Conservation (phyloP, 192 early-diverging fungal genomes). For the Backusella tuberculispora region DNA sequence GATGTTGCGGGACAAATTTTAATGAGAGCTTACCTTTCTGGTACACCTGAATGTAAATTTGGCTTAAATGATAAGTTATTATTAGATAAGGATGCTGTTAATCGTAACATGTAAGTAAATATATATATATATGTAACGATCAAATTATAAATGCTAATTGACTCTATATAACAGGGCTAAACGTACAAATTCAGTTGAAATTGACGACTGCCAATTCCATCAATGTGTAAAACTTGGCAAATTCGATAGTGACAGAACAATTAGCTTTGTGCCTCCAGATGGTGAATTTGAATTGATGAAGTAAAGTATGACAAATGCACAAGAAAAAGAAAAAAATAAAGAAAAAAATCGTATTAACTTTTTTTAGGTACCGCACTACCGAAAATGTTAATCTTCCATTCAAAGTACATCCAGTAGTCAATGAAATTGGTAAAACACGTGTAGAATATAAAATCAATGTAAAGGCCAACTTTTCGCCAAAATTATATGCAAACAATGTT, state of each 20-base stretch:
- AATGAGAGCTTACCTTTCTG: constrained; percentile 95
- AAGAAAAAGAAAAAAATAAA: neutral
- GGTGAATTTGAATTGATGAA: constrained; percentile 97
- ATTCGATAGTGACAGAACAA: constrained; percentile 91
- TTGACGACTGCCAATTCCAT: constrained; percentile 98
- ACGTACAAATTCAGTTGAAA: constrained; percentile 75
- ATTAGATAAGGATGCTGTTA: constrained; percentile 71
- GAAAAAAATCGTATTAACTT: neutral
- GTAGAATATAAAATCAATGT: constrained; percentile 92
- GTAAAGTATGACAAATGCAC: constrained; percentile 30
- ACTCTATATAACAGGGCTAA: constrained; percentile 18
- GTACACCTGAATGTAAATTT: constrained; percentile 98
- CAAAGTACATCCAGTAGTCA: constrained; percentile 90
- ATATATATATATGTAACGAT: neutral
- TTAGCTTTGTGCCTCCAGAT: constrained; percentile 97
- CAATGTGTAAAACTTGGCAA: constrained; percentile 95
- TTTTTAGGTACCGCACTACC: constrained; percentile 81
- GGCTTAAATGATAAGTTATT: constrained; percentile 95
- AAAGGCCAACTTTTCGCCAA: constrained; percentile 86
- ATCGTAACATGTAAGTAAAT: constrained; percentile 40
- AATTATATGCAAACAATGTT: constrained; percentile 90
- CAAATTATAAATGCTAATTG: neutral
- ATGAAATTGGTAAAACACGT: constrained; percentile 76
- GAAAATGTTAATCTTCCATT: constrained; percentile 97
- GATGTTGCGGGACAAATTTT: constrained; percentile 91